Percentiles rank a stretch among this genome's conserved stretches.
Conservation (phyloP, 73 alveolate genomes). For the Paramecium primaurelia region DNA sequence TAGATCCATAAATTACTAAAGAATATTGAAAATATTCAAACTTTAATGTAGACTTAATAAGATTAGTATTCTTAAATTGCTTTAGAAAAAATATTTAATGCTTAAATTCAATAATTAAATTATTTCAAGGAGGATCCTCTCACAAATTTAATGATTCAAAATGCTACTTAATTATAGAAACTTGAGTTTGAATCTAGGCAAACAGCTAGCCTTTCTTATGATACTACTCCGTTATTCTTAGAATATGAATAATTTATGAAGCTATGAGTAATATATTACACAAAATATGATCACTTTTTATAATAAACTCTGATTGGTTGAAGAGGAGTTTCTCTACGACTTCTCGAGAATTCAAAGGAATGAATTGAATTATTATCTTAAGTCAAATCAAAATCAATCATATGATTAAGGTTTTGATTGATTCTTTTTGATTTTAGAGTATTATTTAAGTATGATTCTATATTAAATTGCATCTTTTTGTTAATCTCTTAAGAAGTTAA, state of each 20-base stretch:
- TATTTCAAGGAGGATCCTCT: not conserved
- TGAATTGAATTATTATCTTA: not conserved
- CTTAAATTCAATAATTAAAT: not conserved
- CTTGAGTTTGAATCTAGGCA: not conserved
- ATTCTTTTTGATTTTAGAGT: not conserved
- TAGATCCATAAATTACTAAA: constrained; percentile 9
- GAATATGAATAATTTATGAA: not conserved
- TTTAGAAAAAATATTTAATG: not conserved
- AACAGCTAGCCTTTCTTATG: not conserved
- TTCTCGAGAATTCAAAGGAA: not conserved
- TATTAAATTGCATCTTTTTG: not conserved
- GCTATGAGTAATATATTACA: not conserved
- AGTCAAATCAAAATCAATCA: constrained; percentile 24
- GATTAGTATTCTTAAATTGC: constrained; percentile 1
- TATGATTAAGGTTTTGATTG: not conserved
- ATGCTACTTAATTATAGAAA: not conserved
- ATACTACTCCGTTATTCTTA: not conserved
- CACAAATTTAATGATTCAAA: not conserved
- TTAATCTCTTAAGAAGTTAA: not conserved
- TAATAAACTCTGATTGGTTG: not conserved
- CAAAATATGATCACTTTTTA: not conserved
- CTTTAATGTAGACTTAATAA: not conserved
- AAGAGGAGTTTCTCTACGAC: not conserved
- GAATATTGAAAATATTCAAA: not conserved
- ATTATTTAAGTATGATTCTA: constrained; percentile 7